Evolutionary conservation across 140 eudicot species (phyloP), one percentile per base, ranked within the genome.

Genomic region (Anethum foeniculum): DNA sequence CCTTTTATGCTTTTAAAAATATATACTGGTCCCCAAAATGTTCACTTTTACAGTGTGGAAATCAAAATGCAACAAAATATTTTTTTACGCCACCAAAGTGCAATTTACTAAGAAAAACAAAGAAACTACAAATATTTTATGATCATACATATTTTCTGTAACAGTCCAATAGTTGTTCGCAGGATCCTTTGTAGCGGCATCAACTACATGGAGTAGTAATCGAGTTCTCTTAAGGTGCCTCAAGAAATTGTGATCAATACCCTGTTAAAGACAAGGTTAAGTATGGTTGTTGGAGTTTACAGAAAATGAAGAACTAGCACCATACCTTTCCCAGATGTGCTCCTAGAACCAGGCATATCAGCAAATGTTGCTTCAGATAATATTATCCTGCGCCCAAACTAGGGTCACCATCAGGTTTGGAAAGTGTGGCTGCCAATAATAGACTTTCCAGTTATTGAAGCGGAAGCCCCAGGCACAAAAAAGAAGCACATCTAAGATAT

Each of bases 261-360:
- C 98, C 98, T 94, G 84, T 62, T 44, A 51, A 65, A 71, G 44
- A 84, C 67, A 85, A 51, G 52, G 65, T 65, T 64, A 60, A 60
- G 64, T 51, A 58, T 19, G 16, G 65, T 79, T 76, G 72, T 51
- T 80, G 32, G 47, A 25, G 38, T 76, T 7, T 15, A 54, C 27
- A 65, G 10, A 8, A 80, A 44, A 69, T 7, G 15, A 60, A n/a
- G 32, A 44, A 13, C 64, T 34, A 60, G 54, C 75, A 52, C 30
- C 6, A n/a, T 89, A 94, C 98, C 95, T 92, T 94, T 73, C 93
- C 97, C 32, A 94, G 86, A 89, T 90, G 96, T 79, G 97, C 97
- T 21, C 97, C 98, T 86, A 77, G 92, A 97, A 80, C 97, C 97
- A 74, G 98, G 98, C 75, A 94, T 85, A 88, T 94, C 98, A 30